Conservation (phyloP, 73 alveolate genomes). For the Paramecium sexaurelia region DNA sequence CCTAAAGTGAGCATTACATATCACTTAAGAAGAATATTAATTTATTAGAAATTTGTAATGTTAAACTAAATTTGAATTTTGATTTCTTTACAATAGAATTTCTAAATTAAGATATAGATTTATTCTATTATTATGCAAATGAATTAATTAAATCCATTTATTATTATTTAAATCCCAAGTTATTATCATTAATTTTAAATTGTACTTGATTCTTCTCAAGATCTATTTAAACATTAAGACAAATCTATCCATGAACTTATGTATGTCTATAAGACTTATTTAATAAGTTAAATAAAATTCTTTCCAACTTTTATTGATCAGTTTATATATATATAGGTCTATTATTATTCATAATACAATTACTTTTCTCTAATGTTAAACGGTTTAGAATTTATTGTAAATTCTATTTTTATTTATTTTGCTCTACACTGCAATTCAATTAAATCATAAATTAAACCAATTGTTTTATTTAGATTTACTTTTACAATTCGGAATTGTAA, state of each 20-base stretch:
- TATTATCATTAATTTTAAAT: not conserved
- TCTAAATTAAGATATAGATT: not conserved
- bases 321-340: not conserved
- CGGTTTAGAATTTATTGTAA: not conserved
- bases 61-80: not conserved
- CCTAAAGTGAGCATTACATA: not conserved
- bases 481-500: not conserved
- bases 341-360: not conserved
- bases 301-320: not conserved
- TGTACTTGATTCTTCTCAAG: not conserved
- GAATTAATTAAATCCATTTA: not conserved
- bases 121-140: not conserved
- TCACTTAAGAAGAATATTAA: conserved; percentile 1
- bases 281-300: conserved; percentile 16
- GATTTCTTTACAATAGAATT: not conserved
- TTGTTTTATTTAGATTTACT: not conserved
- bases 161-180: not conserved
- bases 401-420: not conserved
- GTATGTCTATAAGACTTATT: conserved; percentile 45
- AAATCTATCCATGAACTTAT: not conserved
- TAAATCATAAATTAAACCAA: not conserved
- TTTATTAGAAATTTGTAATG: conserved; percentile 4
- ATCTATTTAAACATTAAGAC: not conserved
- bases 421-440: not conserved
- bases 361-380: not conserved